Percentiles rank a stretch among this genome's conserved stretches.
phyloP scores from a whole-genome alignment of 495 filamentous ascomycete genomes.

The Tuber indicum region DNA sequence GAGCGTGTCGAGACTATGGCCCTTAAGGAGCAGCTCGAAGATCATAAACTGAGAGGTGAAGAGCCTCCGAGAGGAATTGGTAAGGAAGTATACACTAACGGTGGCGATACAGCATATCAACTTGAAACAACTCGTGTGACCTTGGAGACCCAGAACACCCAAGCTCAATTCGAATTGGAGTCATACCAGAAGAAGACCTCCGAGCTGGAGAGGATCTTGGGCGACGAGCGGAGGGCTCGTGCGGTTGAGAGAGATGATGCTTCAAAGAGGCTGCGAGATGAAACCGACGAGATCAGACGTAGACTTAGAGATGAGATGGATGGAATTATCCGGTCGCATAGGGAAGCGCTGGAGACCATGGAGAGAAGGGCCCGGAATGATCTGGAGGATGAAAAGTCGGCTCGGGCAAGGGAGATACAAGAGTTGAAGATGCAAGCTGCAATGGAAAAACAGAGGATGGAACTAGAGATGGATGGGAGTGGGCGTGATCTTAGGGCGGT shows the following conservation, averaged over 20 bases:
- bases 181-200: constrained; percentile 23
- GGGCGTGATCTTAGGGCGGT: constrained; percentile 54
- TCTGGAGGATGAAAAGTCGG: constrained; percentile 59
- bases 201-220: constrained; percentile 35
- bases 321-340: constrained; percentile 46
- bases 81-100: constrained; percentile 21
- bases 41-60: constrained; percentile 34
- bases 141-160: constrained; percentile 37
- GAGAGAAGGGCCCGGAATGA: constrained; percentile 51
- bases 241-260: constrained; percentile 37
- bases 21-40: constrained; percentile 37
- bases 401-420: constrained; percentile 57
- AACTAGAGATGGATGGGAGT: constrained; percentile 58
- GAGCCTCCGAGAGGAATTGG: constrained; percentile 7
- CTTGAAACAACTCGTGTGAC: constrained; percentile 38
- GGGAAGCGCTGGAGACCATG: constrained; percentile 49
- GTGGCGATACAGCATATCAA: constrained; percentile 22
- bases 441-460: constrained; percentile 57
- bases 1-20: constrained; percentile 32
- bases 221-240: constrained; percentile 36
- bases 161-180: constrained; percentile 38
- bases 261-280: constrained; percentile 33
- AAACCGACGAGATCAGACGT: constrained; percentile 38
- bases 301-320: constrained; percentile 38
- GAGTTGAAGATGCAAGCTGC: constrained; percentile 57